Conservation (phyloP, 805 yeast species). For the Lachancea dasiensis region DNA sequence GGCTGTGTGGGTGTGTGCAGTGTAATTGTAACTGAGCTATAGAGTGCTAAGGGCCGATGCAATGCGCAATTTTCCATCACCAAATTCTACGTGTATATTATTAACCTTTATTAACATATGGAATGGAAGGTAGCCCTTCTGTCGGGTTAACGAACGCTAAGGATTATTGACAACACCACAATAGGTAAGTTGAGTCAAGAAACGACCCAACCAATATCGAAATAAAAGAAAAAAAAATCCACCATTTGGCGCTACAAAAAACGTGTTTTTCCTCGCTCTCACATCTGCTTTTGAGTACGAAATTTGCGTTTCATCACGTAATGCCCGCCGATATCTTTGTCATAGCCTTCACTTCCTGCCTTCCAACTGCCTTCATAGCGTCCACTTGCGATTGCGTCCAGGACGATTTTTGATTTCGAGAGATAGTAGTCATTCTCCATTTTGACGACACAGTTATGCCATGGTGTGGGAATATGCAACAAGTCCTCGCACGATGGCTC, state of each 20-base stretch:
- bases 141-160: conserved; percentile 7
- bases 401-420: conserved; percentile 34
- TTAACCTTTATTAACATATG: conserved; percentile 5
- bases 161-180: too few relatives aligned
- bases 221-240: not conserved
- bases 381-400: conserved; percentile 34
- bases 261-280: not conserved
- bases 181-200: too few relatives aligned
- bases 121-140: not conserved
- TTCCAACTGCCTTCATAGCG: conserved; percentile 34
- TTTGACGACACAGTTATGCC: conserved; percentile 53
- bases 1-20: too few relatives aligned
- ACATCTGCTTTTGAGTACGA: conserved; percentile 3
- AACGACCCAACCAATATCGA: not conserved
- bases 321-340: conserved; percentile 34
- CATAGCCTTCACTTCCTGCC: conserved; percentile 28
- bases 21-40: too few relatives aligned
- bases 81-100: conserved; percentile 7
- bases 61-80: too few relatives aligned
- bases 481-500: conserved; percentile 46
- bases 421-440: conserved; percentile 35
- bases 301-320: conserved; percentile 15
- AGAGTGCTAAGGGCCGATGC: too few relatives aligned
- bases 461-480: conserved; percentile 60
- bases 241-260: not conserved